Evolutionary conservation across 805 yeast genomes (phyloP).

Genomic region (Kodamaea laetipori): DNA sequence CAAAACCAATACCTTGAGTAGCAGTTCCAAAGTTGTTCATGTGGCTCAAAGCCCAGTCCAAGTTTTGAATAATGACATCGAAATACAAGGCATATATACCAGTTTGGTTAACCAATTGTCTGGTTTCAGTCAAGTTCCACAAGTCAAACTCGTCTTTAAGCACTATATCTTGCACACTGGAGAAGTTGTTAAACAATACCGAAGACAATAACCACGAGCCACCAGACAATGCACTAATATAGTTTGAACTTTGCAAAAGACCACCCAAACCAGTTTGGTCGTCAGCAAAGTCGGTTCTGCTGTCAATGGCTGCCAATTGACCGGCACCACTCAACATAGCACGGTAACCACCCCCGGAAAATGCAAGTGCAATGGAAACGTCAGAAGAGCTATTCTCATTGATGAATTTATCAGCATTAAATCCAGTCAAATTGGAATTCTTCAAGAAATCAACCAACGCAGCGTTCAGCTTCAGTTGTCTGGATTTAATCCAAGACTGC

Average conservation of each 20-base stretch:
- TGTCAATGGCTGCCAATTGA: slow-evolving; percentile 74
- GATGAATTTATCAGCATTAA: slow-evolving; percentile 26
- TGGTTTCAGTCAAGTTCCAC: slow-evolving; percentile 37
- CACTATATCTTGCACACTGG: slow-evolving; percentile 62
- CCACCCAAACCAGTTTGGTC: slow-evolving; percentile 63
- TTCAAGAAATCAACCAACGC: slow-evolving; percentile 28
- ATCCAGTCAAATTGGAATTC: slow-evolving; percentile 24
- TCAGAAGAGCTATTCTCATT: slow-evolving; percentile 15
- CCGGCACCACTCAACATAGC: slow-evolving; percentile 79
- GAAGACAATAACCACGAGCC: slow-evolving; percentile 83
- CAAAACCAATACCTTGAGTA: slow-evolving; percentile 45
- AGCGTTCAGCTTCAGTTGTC: slow-evolving; percentile 26
- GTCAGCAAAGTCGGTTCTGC: slow-evolving; percentile 58
- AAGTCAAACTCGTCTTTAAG: slow-evolving; percentile 29
- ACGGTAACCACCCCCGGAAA: slow-evolving; percentile 45
- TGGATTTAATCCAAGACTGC: slow-evolving; percentile 24
- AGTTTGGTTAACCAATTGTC: slow-evolving; percentile 30
- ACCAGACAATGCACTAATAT: slow-evolving; percentile 78
- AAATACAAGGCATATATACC: slow-evolving; percentile 19
- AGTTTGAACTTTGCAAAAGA: slow-evolving; percentile 66
- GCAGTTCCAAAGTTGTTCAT: slow-evolving; percentile 33
- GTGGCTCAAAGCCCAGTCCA: slow-evolving; percentile 31
- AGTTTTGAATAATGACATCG: slow-evolving; percentile 25
- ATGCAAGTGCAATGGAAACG: slow-evolving; percentile 35
- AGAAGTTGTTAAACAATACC: slow-evolving; percentile 68